These are phyloP conservation scores for Geotrichum reessii DNA, from an alignment of 1,139 yeast genomes.

Conservation along the genomic window DNA sequence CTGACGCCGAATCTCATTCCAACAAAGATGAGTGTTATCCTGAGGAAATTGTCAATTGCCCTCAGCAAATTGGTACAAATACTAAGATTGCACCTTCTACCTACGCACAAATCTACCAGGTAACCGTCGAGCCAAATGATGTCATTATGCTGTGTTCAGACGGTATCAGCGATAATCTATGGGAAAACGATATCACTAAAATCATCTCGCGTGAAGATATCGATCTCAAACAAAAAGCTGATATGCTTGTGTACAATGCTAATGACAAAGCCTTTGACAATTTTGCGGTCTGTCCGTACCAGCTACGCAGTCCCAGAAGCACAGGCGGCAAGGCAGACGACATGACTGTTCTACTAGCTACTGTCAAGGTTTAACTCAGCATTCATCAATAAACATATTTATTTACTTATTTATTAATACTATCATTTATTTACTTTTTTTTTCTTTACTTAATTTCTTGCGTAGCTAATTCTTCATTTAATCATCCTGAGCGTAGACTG, in stretches of 20 bases:
- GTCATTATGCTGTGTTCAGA: conserved; percentile 83
- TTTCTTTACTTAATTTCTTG: neutral
- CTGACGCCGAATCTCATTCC: neutral
- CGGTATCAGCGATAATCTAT: conserved; percentile 85
- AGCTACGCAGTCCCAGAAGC: conserved; percentile 11
- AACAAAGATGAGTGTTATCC: neutral
- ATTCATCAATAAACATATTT: neutral
- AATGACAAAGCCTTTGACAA: conserved; percentile 22
- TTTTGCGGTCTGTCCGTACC: conserved; percentile 24
- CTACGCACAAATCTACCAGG: neutral
- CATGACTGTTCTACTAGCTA: conserved; percentile 20
- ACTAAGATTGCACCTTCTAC: conserved; percentile 1
- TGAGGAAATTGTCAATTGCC: conserved; percentile 6
- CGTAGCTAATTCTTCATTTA: neutral
- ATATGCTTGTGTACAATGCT: conserved; percentile 18
- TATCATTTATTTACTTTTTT: neutral
- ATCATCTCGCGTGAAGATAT: conserved; percentile 40
- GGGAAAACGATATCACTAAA: conserved; percentile 53
- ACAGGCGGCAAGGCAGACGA: conserved; percentile 24
- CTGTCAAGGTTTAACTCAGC: conserved; percentile 2
- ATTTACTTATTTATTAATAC: no score
- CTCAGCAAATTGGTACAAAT: conserved; percentile 17
- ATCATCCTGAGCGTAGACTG: conserved; percentile 18
- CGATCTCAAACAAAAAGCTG: conserved; percentile 19
- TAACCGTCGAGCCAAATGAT: conserved; percentile 49